Conservation (phyloP, 345 rosid species). For the Psidium guajava region DNA sequence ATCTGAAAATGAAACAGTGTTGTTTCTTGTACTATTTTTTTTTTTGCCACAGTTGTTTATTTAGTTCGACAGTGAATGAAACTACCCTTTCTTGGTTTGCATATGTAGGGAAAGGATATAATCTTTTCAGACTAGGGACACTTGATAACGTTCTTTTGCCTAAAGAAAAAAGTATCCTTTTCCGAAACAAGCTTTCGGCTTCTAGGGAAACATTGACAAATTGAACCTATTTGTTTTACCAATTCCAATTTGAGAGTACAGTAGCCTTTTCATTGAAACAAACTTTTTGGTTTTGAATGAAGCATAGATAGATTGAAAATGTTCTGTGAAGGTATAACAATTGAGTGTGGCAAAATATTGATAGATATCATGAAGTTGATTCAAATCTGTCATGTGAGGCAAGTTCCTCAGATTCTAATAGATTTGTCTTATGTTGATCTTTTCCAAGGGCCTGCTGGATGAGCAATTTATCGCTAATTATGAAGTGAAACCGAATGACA, state of each 20-base stretch:
- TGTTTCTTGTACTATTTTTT: not conserved
- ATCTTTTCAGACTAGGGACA: not conserved
- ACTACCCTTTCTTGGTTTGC: not conserved
- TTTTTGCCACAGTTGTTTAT: not conserved
- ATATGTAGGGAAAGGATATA: not conserved
- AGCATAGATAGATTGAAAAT: not conserved
- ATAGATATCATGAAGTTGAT: not conserved
- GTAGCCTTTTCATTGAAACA: not conserved
- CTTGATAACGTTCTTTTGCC: not conserved
- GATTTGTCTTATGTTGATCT: not conserved
- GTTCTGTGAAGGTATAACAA: not conserved
- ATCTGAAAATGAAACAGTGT: not conserved
- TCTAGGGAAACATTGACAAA: not conserved
- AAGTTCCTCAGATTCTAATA: not conserved
- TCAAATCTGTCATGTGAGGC: not conserved
- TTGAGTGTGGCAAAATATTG: not conserved
- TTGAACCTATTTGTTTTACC: not conserved
- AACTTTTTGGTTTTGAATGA: not conserved
- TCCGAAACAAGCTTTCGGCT: not conserved
- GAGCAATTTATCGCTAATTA: not conserved
- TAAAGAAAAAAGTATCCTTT: not conserved
- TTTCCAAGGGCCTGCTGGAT: not conserved
- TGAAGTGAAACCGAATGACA: not conserved
- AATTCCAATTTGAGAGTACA: not conserved
- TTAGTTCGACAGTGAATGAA: not conserved